Conservation (phyloP, 805 yeast species). For the Saccharomycopsis javanensis region DNA sequence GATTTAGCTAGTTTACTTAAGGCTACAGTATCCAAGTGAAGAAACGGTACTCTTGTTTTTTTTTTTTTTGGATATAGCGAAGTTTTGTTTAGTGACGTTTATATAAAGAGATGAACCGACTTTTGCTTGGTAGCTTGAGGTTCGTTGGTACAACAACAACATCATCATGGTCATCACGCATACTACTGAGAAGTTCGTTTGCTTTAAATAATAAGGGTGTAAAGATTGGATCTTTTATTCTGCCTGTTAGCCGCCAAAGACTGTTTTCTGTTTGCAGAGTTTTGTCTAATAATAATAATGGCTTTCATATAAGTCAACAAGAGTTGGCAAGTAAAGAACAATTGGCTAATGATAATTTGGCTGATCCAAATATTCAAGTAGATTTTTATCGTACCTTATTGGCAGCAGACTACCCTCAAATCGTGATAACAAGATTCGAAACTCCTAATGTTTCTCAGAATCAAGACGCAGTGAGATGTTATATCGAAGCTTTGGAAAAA, state of each 20-base stretch:
- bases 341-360: constrained; percentile 69
- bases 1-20: too few species aligned
- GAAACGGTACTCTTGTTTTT: too few species aligned
- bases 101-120: not conserved
- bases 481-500: constrained; percentile 70
- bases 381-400: constrained; percentile 69
- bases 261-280: not conserved
- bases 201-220: not conserved
- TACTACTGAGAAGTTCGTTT: not conserved
- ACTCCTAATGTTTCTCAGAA: constrained; percentile 86
- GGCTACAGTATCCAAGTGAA: too few species aligned
- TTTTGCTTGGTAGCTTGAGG: not conserved
- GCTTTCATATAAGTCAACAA: not conserved
- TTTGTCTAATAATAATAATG: not conserved
- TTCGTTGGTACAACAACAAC: not conserved
- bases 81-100: too few species aligned
- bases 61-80: too few species aligned
- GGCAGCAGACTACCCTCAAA: constrained; percentile 83
- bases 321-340: constrained; percentile 60
- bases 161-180: too few species aligned
- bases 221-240: not conserved
- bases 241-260: not conserved
- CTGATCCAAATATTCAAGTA: constrained; percentile 67
- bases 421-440: constrained; percentile 89
- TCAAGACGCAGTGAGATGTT: constrained; percentile 67